Evolutionary conservation across 768 basidiomycete genomes (phyloP).

Genomic region (Glaciozyma martinii): DNA sequence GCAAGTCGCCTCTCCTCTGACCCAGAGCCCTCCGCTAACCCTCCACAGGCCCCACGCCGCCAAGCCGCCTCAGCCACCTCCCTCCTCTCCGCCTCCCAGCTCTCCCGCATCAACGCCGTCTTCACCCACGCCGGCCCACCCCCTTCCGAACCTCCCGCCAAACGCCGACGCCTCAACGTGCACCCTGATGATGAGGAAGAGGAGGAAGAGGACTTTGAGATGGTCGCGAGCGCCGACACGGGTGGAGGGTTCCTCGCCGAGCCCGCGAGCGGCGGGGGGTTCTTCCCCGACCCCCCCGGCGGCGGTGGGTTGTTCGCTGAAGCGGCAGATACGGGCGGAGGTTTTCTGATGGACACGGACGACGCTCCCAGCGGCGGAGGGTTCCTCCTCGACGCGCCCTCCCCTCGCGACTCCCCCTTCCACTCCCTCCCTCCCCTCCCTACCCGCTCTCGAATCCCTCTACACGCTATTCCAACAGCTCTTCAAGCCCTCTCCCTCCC

Average conservation of each 20-base stretch:
- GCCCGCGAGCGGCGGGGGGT: neutral
- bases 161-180: neutral
- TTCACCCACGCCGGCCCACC: neutral
- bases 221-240: neutral
- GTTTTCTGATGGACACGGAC: neutral
- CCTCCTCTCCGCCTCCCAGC: neutral
- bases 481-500: neutral
- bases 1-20: no score
- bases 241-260: neutral
- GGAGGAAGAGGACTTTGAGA: neutral
- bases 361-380: neutral
- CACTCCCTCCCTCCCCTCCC: neutral
- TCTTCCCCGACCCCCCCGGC: neutral
- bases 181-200: neutral
- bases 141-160: neutral
- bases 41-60: no score
- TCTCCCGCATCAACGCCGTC: neutral
- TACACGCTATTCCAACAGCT: neutral
- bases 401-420: neutral
- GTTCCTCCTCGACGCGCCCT: neutral
- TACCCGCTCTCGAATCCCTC: neutral
- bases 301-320: neutral
- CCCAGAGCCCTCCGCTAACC: no score
- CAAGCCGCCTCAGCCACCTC: no score
- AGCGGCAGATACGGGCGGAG: neutral